Percentiles rank a stretch among this genome's conserved stretches.
These are phyloP conservation scores for Dothideomycetes sp. DNA, from an alignment of 2,329 filamentous ascomycete species.

Conservation along the genomic window DNA sequence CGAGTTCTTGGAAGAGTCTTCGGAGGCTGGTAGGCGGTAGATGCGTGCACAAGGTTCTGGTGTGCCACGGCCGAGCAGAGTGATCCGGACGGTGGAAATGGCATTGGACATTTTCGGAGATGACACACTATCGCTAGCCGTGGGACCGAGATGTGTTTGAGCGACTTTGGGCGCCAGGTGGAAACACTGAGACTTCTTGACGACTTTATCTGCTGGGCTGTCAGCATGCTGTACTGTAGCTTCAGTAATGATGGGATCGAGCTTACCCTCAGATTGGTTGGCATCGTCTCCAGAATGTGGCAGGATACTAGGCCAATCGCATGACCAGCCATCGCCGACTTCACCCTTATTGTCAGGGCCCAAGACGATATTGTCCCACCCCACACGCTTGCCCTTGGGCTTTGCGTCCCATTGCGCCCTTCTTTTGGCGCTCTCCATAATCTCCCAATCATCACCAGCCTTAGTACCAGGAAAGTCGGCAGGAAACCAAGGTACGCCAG, in stretches of 20 bases:
- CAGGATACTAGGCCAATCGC: slow-evolving; percentile 52
- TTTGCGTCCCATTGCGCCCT: slow-evolving; percentile 62
- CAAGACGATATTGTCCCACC: slow-evolving; percentile 66
- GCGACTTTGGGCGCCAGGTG: slow-evolving; percentile 3
- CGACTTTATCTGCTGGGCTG: too few species aligned
- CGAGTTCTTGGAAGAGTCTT: slow-evolving; percentile 24
- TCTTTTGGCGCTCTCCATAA: slow-evolving; percentile 51
- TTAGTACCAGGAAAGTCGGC: slow-evolving; percentile 72
- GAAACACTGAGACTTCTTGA: too few species aligned
- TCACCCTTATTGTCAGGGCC: slow-evolving; percentile 70
- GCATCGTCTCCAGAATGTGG: background rate
- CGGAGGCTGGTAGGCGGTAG: slow-evolving; percentile 65
- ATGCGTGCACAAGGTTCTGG: slow-evolving; percentile 66
- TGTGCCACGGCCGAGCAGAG: slow-evolving; percentile 59
- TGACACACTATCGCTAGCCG: background rate
- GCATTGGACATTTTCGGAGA: slow-evolving; percentile 25
- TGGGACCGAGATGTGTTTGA: background rate
- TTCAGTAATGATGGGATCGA: too few species aligned
- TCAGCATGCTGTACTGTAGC: too few species aligned
- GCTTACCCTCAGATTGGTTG: too few species aligned
- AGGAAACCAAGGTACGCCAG: slow-evolving; percentile 71
- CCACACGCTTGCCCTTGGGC: slow-evolving; percentile 71
- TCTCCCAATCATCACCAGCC: slow-evolving; percentile 71
- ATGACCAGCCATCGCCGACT: slow-evolving; percentile 70
- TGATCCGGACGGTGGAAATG: slow-evolving; percentile 56